Evolutionary conservation across 371 early-diverging fungal species (phyloP), one percentile per base, ranked within the genome.

Genomic region (Rhizopus stolonifer): DNA sequence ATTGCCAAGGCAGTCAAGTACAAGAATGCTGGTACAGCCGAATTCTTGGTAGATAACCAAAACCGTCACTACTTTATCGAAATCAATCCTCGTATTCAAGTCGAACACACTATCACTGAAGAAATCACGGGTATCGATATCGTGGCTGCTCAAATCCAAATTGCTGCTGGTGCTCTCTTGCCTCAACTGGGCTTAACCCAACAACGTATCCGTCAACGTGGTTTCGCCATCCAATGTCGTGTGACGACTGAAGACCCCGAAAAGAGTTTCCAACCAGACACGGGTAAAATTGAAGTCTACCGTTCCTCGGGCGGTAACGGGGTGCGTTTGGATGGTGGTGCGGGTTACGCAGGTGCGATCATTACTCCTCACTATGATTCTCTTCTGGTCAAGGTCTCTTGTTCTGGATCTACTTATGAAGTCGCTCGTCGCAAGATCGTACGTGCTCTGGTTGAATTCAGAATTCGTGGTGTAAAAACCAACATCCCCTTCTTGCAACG

Each of bases 361-460:
- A 91, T 96, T 58, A 91, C 95, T 0, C 95, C 96, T 6, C 86
- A 91, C 74, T 96, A 95, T 69, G 99, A 99, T 74, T 95, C 98
- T 10, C 80, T 98, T 36, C 81, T 98, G 19, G 95, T 94, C 63
- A 98, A 99, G 67, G 77, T 90, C 32, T 94, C 94, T 11, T 90
- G 92, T 74, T 80, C 86, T 40, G 95, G 90, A 14, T 84, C 85
- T 7, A 87, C 89, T 14, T 94, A 88, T 64, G 90, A 94, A 60
- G 85, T 89, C 43, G 91, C 94, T 11, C 85, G 94, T 46, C 84
- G 92, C 34, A 92, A 92, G 70, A 87, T 90, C 58, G 83, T 94
- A 15, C 83, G 93, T 23, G 91, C 94, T 13, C 68, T 95, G 47
- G 84, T 89, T 13, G 97, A 91, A 75, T 96, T 96, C 85, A 85